Conservation (phyloP, 2,329 filamentous ascomycete genomes). For the Talaromyces sp. region DNA sequence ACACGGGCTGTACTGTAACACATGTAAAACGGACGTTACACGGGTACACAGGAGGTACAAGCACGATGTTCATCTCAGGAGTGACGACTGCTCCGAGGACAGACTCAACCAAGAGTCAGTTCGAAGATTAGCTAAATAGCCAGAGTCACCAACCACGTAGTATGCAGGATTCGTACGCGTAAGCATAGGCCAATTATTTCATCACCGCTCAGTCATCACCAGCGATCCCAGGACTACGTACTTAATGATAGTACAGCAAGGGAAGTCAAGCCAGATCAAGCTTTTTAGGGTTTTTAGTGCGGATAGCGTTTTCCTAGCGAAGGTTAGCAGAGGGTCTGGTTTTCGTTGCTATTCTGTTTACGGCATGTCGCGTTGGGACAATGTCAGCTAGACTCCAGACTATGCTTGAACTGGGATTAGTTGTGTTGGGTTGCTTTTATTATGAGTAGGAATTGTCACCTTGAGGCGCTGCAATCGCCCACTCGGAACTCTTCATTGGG, state of each 20-base stretch:
- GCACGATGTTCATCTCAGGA: not conserved
- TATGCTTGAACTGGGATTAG: not conserved
- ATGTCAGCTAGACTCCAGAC: not conserved
- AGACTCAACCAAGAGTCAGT: not conserved
- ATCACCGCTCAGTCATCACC: not conserved
- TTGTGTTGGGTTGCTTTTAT: not conserved
- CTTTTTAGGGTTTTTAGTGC: slow-evolving; percentile 1
- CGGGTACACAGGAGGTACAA: not conserved
- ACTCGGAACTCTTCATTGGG: not conserved
- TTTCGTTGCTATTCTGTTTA: not conserved
- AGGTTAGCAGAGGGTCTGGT: not conserved
- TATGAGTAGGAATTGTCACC: not conserved
- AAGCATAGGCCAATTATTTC: not conserved
- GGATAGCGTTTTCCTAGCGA: not conserved
- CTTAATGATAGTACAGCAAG: too few species aligned
- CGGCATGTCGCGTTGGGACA: not conserved
- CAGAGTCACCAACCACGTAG: not conserved
- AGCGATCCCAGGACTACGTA: not conserved
- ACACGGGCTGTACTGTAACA: too few species aligned
- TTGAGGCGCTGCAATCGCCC: not conserved
- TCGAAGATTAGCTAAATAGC: not conserved
- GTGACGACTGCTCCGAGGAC: too few species aligned
- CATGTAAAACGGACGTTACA: not conserved
- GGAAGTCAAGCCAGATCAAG: not conserved
- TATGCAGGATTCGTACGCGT: not conserved